Base-by-base conservation (phyloP, 768 basidiomycete genomes). In the Heimioporus sp. region DNA sequence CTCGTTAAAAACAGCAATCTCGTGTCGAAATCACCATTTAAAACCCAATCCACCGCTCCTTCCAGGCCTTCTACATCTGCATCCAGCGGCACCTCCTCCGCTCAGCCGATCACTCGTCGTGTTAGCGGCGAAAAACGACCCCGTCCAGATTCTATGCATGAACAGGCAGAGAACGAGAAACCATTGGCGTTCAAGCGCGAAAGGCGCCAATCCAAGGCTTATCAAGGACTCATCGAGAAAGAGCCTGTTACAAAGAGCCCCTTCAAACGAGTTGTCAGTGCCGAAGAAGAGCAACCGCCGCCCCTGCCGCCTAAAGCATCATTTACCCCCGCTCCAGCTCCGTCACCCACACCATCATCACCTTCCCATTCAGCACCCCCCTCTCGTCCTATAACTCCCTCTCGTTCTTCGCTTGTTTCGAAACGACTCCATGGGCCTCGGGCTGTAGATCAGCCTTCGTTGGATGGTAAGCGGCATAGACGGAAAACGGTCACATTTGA, bases 21-120 rank as follows among this genome's bases (percentile, higher is more conserved):
- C 50, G 91, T 93, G 16, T 84, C 86, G 28, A 91, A 91, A 59
- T 93, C 91, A 11, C 90, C 90, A 10, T 93, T 93, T 74, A 88
- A 87, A 61, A 81, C 80, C 3, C 81, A 83, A 54, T 74, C 81
- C 21, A 76, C 81, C 43, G 74, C 76, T n/a, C 74, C 80, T 31
- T 68, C 78, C 4, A 55, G 40, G 52, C 63, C 65, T 0, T 62
- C 58, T 15, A 32, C 52, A 1, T 64, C 62, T 10, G 54, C 52
- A 15, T 36, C 47, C 10, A 54, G 43, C 34, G 49, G 55, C 31
- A 42, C 58, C 10, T 12, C 58, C 9, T 13, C 55, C 32, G 19
- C 46, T 20, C 54, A 47, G 40, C 64, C 55, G n/a, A 55, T 46
- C 15, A 58, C 56, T 39, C 73, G 78, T 40, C 78, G 80, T 5